Evolutionary conservation across 106 monocot species (phyloP), one percentile per base, ranked within the genome.

Genomic region (Hemerocallis citrina): DNA sequence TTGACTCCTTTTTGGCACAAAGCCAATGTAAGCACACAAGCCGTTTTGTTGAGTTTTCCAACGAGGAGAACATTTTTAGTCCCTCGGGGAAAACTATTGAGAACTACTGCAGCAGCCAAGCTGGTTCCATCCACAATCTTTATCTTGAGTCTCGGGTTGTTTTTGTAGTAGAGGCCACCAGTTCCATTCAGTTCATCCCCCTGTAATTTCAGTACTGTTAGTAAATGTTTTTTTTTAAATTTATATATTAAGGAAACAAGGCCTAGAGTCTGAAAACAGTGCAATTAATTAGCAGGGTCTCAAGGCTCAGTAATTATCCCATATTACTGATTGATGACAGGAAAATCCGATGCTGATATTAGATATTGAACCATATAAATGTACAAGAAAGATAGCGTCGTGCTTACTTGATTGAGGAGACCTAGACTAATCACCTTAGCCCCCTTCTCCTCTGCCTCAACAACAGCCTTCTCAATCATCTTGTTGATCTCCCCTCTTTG

Each of bases 381-480:
- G n/a, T n/a, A n/a, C n/a, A n/a, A n/a, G n/a, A n/a, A n/a, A n/a
- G n/a, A n/a, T n/a, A n/a, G n/a, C 6, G 1, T 62, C 2, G 24
- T 29, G 27, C 52, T 68, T 71, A 79, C 89, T 73, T 85, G 81
- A 72, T 90, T 90, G 5, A 85, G 57, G 30, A 90, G 85, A 15
- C 89, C 89, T 10, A 90, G 50, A 65, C 64, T 85, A 2, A 81
- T 9, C 6, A 85, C 85, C 70, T 78, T 85, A 3, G 70, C 73
- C 2, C 85, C 89, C 39, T 13, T 74, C 40, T 55, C 59, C 16
- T 90, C 89, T 46, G 85, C 85, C 44, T 90, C 72, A 6, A 68
- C 31, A 22, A 85, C 69, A 12, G 85, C 69, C 45, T 74, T 68
- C 70, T 81, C 81, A 25, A 90, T 76, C 54, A 81, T 17, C 3